phyloP scores from a whole-genome alignment of 768 basidiomycete genomes.

The Pleurotus giganteus region DNA sequence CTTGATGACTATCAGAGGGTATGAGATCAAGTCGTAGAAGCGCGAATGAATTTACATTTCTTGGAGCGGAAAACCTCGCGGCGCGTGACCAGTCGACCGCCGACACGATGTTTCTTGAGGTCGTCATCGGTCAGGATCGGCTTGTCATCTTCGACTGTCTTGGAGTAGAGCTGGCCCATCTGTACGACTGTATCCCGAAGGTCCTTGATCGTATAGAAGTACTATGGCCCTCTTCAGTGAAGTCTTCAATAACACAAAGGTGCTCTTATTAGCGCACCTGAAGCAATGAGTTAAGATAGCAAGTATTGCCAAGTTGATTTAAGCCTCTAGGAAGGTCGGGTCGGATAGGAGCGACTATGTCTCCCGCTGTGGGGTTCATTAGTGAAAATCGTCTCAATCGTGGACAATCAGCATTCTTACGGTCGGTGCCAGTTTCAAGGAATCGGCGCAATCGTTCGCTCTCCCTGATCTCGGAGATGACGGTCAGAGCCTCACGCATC shows the following conservation, averaged over 20 bases:
- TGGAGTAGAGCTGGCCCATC: conserved; percentile 52
- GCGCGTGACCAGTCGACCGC: conserved; percentile 78
- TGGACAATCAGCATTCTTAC: conserved; percentile 45
- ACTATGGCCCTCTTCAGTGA: conserved; percentile 42
- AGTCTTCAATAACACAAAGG: background rate
- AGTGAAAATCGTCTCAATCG: background rate
- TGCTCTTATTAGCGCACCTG: conserved; percentile 41
- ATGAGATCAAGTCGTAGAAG: background rate
- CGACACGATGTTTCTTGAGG: conserved; percentile 80
- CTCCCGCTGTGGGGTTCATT: conserved; percentile 54
- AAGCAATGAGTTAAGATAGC: conserved; percentile 79
- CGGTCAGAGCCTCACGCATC: conserved; percentile 68
- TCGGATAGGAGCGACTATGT: conserved; percentile 46
- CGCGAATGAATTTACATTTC: conserved; percentile 57
- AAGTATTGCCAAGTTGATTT: conserved; percentile 87
- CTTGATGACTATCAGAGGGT: conserved; percentile 58
- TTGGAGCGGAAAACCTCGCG: conserved; percentile 81
- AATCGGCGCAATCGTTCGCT: conserved; percentile 71
- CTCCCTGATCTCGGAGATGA: conserved; percentile 73
- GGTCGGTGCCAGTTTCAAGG: conserved; percentile 65
- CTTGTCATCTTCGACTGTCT: conserved; percentile 64
- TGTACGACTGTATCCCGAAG: conserved; percentile 73
- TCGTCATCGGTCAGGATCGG: conserved; percentile 81
- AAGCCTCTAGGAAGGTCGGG: conserved; percentile 81
- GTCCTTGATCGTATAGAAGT: conserved; percentile 95